phyloP scores from a whole-genome alignment of 2,329 filamentous ascomycete species.

The Magnaporthales sp. region DNA sequence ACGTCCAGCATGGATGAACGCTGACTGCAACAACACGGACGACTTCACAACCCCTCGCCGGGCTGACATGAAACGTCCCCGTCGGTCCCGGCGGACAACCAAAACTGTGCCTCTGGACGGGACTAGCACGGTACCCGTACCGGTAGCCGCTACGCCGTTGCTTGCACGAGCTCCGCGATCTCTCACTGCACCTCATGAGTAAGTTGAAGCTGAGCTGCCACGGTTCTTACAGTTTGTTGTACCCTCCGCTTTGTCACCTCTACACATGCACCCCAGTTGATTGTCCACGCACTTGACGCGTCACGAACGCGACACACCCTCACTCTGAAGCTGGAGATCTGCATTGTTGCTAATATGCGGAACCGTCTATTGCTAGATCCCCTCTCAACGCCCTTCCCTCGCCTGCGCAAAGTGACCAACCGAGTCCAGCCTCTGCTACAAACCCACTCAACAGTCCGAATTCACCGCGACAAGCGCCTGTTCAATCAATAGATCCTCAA shows the following conservation, averaged over 20 bases:
- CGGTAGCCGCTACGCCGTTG: not conserved
- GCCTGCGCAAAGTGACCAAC: slow-evolving; percentile 54
- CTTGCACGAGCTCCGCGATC: not conserved
- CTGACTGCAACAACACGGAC: not conserved
- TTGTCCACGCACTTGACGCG: not conserved
- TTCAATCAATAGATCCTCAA: slow-evolving; percentile 3
- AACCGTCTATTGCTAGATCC: slow-evolving; percentile 7
- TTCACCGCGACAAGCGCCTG: not conserved
- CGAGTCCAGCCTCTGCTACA: slow-evolving; percentile 33
- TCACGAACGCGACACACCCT: not conserved
- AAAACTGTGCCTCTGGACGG: not conserved
- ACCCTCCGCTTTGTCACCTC: not conserved
- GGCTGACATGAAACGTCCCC: not conserved
- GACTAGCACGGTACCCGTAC: not conserved
- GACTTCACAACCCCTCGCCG: not conserved
- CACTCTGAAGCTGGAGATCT: not conserved
- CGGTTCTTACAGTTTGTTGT: not conserved
- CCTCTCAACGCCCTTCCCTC: slow-evolving; percentile 41
- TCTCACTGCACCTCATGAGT: not conserved
- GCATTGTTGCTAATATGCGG: not conserved
- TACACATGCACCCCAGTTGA: not conserved
- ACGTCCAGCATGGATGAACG: not conserved
- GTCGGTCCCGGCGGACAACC: not conserved
- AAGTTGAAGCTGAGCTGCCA: not conserved
- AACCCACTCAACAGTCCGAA: slow-evolving; percentile 24